Evolutionary conservation across 23 red algal species (phyloP).

Genomic region (Cyanidiococcus yangmingshanensis): DNA sequence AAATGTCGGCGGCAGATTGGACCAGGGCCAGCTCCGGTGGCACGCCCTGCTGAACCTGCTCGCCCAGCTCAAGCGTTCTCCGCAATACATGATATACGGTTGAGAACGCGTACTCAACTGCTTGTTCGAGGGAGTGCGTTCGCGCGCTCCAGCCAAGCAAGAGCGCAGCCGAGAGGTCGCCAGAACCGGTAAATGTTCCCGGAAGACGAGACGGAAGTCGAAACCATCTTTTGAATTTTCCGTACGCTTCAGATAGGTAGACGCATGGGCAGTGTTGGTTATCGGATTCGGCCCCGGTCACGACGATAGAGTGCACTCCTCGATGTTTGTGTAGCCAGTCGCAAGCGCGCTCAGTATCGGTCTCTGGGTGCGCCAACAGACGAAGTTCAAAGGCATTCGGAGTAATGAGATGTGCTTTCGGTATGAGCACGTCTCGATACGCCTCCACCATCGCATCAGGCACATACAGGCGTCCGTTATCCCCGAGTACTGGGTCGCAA

Average conservation of each 20-base stretch:
- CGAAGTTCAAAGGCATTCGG: slow-evolving; percentile 89
- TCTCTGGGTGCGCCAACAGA: slow-evolving; percentile 10
- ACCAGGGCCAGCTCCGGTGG: slow-evolving; percentile 49
- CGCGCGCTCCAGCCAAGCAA: slow-evolving; percentile 52
- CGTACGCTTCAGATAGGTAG: slow-evolving; percentile 3
- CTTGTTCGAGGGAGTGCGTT: slow-evolving; percentile 7
- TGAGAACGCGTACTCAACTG: slow-evolving; percentile 36
- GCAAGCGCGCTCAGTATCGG: background rate
- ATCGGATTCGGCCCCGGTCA: background rate
- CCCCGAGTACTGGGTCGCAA: slow-evolving; percentile 94
- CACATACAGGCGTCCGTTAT: slow-evolving; percentile 78
- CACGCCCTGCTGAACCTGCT: background rate
- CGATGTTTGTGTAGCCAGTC: background rate
- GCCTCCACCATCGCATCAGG: slow-evolving; percentile 42
- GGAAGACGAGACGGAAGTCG: slow-evolving; percentile 42
- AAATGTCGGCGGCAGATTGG: slow-evolving; percentile 36
- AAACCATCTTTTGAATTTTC: slow-evolving; percentile 11
- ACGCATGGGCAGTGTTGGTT: background rate
- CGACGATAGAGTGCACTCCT: background rate
- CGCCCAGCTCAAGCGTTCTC: slow-evolving; percentile 29
- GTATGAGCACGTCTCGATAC: slow-evolving; percentile 41
- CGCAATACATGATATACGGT: slow-evolving; percentile 48
- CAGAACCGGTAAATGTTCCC: slow-evolving; percentile 63
- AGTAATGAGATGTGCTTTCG: slow-evolving; percentile 46
- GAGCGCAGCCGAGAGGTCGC: slow-evolving; percentile 76